Conservation (phyloP, 345 rosid genomes). For the Salix purpurea region DNA sequence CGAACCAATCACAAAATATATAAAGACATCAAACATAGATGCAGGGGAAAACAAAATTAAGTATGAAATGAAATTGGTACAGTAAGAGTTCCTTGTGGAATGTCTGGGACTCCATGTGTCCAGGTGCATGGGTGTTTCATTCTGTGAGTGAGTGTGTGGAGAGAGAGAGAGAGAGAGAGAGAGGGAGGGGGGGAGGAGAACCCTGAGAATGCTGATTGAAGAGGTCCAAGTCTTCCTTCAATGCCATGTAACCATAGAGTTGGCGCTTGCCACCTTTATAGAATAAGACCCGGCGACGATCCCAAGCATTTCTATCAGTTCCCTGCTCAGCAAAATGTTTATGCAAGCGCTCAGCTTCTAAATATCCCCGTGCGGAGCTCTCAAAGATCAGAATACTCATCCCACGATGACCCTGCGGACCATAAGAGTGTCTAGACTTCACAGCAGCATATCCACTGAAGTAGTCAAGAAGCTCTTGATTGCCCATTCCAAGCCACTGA, state of each 20-base stretch:
- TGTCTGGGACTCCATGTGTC: background rate
- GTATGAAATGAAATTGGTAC: background rate
- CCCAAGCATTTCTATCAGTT: slow-evolving; percentile 76
- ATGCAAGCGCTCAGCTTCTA: slow-evolving; percentile 79
- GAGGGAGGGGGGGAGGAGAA: slow-evolving; percentile 25
- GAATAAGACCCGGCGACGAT: slow-evolving; percentile 29
- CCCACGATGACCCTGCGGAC: slow-evolving; percentile 96
- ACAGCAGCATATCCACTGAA: slow-evolving; percentile 59
- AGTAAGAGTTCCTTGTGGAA: background rate
- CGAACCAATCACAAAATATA: background rate
- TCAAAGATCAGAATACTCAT: slow-evolving; percentile 80
- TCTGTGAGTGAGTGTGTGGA: background rate
- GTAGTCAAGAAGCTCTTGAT: slow-evolving; percentile 78
- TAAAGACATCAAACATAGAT: background rate
- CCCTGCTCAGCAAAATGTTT: slow-evolving; percentile 68
- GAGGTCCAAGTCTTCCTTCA: slow-evolving; percentile 57
- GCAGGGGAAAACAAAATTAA: background rate
- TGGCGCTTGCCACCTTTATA: slow-evolving; percentile 75
- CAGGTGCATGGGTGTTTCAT: background rate
- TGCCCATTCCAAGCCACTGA: slow-evolving; percentile 96
- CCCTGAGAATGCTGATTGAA: slow-evolving; percentile 84
- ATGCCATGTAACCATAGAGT: slow-evolving; percentile 81
- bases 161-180: background rate
- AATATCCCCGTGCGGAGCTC: slow-evolving; percentile 64
- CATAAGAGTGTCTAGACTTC: slow-evolving; percentile 88